Evolutionary conservation across 108 stramenopile species (phyloP).

Genomic region (Stephanodiscus minutulus): DNA sequence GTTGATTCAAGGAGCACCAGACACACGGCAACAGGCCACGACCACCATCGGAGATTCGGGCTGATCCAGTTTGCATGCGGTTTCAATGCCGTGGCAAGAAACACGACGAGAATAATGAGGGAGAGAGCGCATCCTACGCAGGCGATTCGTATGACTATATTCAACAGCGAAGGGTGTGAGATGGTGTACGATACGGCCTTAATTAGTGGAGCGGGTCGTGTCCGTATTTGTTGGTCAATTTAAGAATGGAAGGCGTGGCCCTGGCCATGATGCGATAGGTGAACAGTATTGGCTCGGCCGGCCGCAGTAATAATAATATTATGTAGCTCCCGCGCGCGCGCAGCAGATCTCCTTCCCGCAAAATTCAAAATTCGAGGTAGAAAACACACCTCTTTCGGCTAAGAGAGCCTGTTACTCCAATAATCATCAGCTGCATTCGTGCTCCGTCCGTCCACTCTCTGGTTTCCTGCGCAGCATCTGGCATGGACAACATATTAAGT

Average conservation of each 20-base stretch:
- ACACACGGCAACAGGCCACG: constrained; percentile 25
- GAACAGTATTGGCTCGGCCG: no score
- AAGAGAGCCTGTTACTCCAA: no score
- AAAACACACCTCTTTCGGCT: no score
- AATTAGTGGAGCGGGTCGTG: constrained; percentile 32
- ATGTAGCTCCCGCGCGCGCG: no score
- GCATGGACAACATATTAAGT: no score
- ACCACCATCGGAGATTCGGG: constrained; percentile 35
- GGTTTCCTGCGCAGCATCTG: no score
- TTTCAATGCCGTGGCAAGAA: constrained; percentile 31
- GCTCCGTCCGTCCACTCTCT: no score
- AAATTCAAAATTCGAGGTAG: neutral
- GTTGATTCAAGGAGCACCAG: no score
- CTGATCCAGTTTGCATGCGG: constrained; percentile 33
- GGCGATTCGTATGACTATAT: constrained; percentile 23
- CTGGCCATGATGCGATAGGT: constrained; percentile 7
- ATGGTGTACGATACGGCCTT: constrained; percentile 21
- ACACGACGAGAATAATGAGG: constrained; percentile 22
- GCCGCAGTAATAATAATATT: no score
- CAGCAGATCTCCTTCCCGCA: no score
- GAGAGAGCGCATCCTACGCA: constrained; percentile 25
- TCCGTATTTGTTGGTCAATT: constrained; percentile 16
- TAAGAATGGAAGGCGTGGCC: neutral
- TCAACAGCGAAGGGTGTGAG: constrained; percentile 27
- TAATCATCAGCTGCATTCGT: no score